Conservation (phyloP, 768 basidiomycete genomes). For the Mycena galopus region DNA sequence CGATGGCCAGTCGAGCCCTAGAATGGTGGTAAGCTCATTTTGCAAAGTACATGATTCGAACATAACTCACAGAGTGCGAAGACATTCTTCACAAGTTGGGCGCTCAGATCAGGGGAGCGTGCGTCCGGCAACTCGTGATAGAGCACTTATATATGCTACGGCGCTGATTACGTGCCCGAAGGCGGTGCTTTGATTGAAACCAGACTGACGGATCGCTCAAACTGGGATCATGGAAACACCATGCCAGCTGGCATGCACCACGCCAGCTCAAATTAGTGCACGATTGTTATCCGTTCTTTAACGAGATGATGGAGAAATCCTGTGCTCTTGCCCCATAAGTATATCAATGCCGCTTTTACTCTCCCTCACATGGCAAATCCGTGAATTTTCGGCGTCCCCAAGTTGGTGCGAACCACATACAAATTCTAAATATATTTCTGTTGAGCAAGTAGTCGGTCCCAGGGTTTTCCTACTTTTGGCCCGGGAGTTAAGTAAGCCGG, state of each 20-base stretch:
- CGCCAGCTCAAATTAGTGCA: not conserved
- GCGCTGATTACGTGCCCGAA: not conserved
- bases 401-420: too few relatives aligned
- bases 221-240: not conserved
- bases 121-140: not conserved
- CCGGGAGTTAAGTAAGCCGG: too few relatives aligned
- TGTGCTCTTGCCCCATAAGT: too few relatives aligned
- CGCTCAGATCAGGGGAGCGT: slow-evolving; percentile 1
- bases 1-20: slow-evolving; percentile 1
- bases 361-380: too few relatives aligned
- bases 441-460: too few relatives aligned
- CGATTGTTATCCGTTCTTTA: too few relatives aligned
- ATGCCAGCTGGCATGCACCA: slow-evolving; percentile 3
- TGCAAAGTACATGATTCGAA: not conserved
- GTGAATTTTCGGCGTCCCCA: too few relatives aligned
- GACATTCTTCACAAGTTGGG: slow-evolving; percentile 8
- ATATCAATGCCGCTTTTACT: too few relatives aligned
- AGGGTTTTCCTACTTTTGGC: too few relatives aligned
- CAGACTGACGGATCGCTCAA: not conserved
- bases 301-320: too few relatives aligned
- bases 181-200: not conserved
- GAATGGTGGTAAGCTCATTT: slow-evolving; percentile 4
- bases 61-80: slow-evolving; percentile 5
- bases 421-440: too few relatives aligned
- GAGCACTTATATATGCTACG: slow-evolving; percentile 3